Percentiles rank a stretch among this genome's conserved stretches.
Evolutionary conservation across 2,329 filamentous ascomycete genomes (phyloP).

Genomic region (Monilinia laxa): DNA sequence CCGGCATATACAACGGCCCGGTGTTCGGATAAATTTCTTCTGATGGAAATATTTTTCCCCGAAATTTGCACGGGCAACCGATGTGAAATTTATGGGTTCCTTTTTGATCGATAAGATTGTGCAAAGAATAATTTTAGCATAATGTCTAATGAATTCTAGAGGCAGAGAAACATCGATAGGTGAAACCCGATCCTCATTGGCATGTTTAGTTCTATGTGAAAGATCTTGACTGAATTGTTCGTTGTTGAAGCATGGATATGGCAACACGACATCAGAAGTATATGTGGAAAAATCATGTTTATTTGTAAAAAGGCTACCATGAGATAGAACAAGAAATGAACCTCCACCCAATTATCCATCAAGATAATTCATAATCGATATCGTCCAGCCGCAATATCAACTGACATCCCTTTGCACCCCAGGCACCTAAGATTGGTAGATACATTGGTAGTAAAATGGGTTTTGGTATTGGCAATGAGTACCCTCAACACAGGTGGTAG

Average conservation of each 20-base stretch:
- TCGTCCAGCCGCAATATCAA: neutral
- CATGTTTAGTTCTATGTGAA: neutral
- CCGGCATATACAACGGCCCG: neutral
- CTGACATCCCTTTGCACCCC: neutral
- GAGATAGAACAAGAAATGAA: conserved; percentile 24
- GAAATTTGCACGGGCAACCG: conserved; percentile 1
- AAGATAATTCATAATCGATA: conserved; percentile 12
- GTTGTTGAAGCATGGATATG: neutral
- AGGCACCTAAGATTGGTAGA: neutral
- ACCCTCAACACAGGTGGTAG: conserved; percentile 27
- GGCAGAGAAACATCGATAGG: too few species aligned
- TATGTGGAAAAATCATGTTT: conserved; percentile 1
- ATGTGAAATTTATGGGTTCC: neutral
- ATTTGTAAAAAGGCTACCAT: conserved; percentile 16
- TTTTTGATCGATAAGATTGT: too few species aligned
- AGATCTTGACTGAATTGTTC: neutral
- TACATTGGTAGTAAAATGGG: conserved; percentile 25
- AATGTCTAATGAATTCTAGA: too few species aligned
- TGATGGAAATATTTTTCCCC: neutral
- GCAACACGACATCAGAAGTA: neutral
- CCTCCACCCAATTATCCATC: conserved; percentile 10
- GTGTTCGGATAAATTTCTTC: neutral
- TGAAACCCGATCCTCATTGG: neutral
- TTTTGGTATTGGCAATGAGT: conserved; percentile 30
- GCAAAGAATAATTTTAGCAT: too few species aligned